Evolutionary conservation across 805 yeast genomes (phyloP).

Genomic region (Wickerhamomyces hampshirensis): DNA sequence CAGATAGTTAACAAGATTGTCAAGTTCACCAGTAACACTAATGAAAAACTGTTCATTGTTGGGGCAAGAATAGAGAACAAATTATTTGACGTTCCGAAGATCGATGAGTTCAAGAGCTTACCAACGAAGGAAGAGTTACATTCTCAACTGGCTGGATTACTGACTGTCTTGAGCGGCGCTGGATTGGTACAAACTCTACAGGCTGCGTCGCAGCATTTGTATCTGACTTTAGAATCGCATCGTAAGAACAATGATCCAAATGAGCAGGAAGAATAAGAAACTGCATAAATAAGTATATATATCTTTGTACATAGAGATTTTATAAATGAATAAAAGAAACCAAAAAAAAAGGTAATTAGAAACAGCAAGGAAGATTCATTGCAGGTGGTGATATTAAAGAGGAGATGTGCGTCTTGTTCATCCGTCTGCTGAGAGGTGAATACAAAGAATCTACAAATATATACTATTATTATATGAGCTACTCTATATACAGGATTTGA

Average conservation of each 20-base stretch:
- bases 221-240: conserved; percentile 70
- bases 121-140: conserved; percentile 70
- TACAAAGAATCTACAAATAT: no score
- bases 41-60: conserved; percentile 71
- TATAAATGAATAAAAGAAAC: neutral
- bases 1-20: conserved; percentile 54
- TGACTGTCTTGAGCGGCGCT: conserved; percentile 84
- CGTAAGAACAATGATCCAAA: conserved; percentile 35
- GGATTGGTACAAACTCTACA: conserved; percentile 82
- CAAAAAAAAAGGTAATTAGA: neutral
- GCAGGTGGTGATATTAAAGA: no score
- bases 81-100: conserved; percentile 44
- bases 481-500: conserved; percentile 8
- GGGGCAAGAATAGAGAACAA: conserved; percentile 80
- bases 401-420: no score
- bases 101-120: conserved; percentile 64
- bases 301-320: conserved; percentile 2
- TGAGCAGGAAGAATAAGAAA: conserved; percentile 9
- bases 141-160: conserved; percentile 75
- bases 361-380: no score
- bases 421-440: no score
- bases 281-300: neutral
- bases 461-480: no score
- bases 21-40: conserved; percentile 54
- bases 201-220: conserved; percentile 59